phyloP scores from a whole-genome alignment of 106 monocot species.

The Ottelia alismoides region DNA sequence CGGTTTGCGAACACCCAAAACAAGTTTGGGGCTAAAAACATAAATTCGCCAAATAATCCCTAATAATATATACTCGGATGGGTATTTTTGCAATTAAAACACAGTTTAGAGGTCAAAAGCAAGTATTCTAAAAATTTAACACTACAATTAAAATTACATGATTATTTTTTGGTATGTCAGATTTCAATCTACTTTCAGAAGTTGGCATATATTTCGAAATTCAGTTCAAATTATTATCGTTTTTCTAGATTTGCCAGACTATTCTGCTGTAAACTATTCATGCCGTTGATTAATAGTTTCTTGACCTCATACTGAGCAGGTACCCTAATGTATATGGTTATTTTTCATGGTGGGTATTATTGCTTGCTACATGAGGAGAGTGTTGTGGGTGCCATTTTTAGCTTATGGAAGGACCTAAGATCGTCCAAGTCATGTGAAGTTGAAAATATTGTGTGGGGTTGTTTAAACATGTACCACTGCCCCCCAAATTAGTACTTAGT shows the following conservation, averaged over 20 bases:
- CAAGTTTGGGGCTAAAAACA: no score
- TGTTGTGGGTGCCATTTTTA: slow-evolving; percentile 84
- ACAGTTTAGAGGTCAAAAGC: no score
- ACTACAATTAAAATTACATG: no score
- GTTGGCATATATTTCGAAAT: neutral
- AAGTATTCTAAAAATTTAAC: no score
- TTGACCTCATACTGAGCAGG: neutral
- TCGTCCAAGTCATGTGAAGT: slow-evolving; percentile 66
- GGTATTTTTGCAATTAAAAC: no score
- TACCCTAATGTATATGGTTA: neutral
- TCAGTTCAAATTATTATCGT: neutral
- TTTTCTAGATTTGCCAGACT: neutral
- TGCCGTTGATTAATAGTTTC: neutral
- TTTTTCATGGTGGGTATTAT: slow-evolving; percentile 70
- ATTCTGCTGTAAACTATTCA: neutral
- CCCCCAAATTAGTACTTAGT: no score
- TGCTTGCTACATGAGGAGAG: slow-evolving; percentile 92
- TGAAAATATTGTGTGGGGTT: slow-evolving; percentile 78
- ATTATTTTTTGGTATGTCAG: no score
- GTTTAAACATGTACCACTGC: no score
- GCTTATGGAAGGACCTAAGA: slow-evolving; percentile 72
- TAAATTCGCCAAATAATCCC: no score
- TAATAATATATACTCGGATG: no score
- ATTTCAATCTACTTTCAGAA: neutral
- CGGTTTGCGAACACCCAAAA: no score